Base-by-base conservation (phyloP, 2,329 filamentous ascomycete genomes). In the Calonectria montana region DNA sequence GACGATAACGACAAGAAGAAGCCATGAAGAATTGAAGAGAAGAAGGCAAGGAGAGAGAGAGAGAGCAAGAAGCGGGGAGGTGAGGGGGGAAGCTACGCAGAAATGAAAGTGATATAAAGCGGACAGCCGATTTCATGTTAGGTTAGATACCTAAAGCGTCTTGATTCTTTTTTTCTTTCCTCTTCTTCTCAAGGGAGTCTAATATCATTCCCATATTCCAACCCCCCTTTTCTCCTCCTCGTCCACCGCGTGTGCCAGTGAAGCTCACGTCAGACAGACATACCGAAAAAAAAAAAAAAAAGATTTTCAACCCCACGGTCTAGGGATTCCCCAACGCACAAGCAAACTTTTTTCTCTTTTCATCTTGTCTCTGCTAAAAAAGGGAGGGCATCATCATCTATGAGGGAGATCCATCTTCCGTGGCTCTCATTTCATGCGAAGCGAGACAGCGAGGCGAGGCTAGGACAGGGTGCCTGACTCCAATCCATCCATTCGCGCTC, bases 311-410 rank as follows among this genome's bases (percentile, higher is more conserved):
- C 18, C 23, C 29, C 48, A 47, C 45, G 29, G 23, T 39, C 45
- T 61, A 31, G 41, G 61, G 31, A 64, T 39, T 55, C 12, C 62
- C 31, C 50, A 23, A 21, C 35, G 29, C 57, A 62, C 72, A 76
- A 71, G 23, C 64, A 72, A 72, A 74, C 71, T 70, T 76, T 78
- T 78, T 67, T 78, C 65, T 72, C 18, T 69, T 75, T 78, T 70
- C 74, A 59, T 72, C 21, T 62, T 69, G 62, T 78, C 75, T 76
- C 75, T 64, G 47, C 47, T 72, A 66, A 68, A 66, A 55, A 59
- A 59, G 48, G 12, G 18, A 73, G 71, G 70, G 61, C 71, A 73
- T 75, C 69, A 71, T 78, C 76, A 67, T 79, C 76, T 78, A 78
- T 76, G 69, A 64, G 69, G 68, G 69, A 61, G 64, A 68, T 74